Evolutionary conservation across 2,329 filamentous ascomycete species (phyloP).

Genomic region (Colletotrichum sp.): DNA sequence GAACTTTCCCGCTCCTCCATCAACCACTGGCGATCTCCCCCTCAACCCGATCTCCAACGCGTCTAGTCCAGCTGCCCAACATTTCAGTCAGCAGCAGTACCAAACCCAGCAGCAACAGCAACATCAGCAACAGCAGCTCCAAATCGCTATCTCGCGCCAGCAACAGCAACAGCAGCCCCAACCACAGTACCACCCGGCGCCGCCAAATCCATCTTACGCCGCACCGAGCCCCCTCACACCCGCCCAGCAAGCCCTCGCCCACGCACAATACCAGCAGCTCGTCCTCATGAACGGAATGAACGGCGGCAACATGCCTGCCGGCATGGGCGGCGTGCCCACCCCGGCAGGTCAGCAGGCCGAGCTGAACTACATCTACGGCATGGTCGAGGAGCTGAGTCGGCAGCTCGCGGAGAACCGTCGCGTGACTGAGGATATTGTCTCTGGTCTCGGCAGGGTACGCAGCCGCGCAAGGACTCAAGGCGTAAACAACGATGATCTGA

Average conservation of each 20-base stretch:
- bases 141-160: constrained; percentile 15
- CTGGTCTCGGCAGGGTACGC: constrained; percentile 66
- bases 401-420: constrained; percentile 66
- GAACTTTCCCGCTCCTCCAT: constrained; percentile 34
- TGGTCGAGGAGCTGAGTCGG: constrained; percentile 70
- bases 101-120: constrained; percentile 14
- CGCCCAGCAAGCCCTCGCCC: constrained; percentile 20
- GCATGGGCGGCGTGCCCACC: constrained; percentile 56
- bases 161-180: constrained; percentile 22
- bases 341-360: constrained; percentile 73
- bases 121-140: constrained; percentile 16
- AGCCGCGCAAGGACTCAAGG: constrained; percentile 57
- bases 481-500: constrained; percentile 63
- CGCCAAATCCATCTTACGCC: constrained; percentile 14
- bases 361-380: constrained; percentile 70
- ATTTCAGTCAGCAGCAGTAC: constrained; percentile 21
- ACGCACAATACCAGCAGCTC: constrained; percentile 23
- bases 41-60: constrained; percentile 33
- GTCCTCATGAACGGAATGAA: constrained; percentile 55
- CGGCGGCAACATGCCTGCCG: constrained; percentile 49
- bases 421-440: constrained; percentile 67
- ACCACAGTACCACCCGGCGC: constrained; percentile 20
- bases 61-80: constrained; percentile 8
- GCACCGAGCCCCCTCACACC: constrained; percentile 22
- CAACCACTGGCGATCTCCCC: constrained; percentile 26